A percentile compares a stretch with the other conserved stretches of the same genome.
Conservation (phyloP, 345 rosid species). For the Eucalyptus erythrocorys region DNA sequence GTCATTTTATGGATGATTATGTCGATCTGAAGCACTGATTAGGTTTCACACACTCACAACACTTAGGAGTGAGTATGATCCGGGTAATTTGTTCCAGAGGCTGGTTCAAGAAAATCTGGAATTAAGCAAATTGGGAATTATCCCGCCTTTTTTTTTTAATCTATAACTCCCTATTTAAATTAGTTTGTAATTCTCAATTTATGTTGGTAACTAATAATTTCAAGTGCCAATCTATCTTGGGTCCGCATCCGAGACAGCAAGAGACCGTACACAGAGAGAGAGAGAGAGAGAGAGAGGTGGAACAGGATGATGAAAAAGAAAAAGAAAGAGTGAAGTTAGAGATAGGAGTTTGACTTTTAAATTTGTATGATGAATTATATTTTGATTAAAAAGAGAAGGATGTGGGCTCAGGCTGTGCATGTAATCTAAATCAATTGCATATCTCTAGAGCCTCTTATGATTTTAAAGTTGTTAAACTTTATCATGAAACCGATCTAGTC, state of each 20-base stretch:
- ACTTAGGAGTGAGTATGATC: too few species aligned
- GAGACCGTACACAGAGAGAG: neutral
- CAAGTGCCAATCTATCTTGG: too few species aligned
- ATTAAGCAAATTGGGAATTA: too few species aligned
- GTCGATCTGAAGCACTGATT: too few species aligned
- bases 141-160: neutral
- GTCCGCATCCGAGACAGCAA: too few species aligned
- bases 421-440: neutral
- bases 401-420: neutral
- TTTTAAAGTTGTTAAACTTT: neutral
- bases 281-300: neutral
- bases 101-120: neutral
- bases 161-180: neutral
- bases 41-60: too few species aligned
- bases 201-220: too few species aligned
- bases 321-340: neutral
- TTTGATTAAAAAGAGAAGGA: too few species aligned
- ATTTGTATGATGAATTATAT: neutral
- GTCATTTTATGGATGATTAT: too few species aligned
- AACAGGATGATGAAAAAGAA: too few species aligned
- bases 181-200: neutral
- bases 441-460: neutral
- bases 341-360: neutral
- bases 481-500: rapidly evolving
- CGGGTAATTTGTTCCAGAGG: too few species aligned